Percentiles rank a stretch among this genome's conserved stretches.
These are phyloP conservation scores for Lactarius evosmus DNA, from an alignment of 768 basidiomycete species.

Conservation along the genomic window DNA sequence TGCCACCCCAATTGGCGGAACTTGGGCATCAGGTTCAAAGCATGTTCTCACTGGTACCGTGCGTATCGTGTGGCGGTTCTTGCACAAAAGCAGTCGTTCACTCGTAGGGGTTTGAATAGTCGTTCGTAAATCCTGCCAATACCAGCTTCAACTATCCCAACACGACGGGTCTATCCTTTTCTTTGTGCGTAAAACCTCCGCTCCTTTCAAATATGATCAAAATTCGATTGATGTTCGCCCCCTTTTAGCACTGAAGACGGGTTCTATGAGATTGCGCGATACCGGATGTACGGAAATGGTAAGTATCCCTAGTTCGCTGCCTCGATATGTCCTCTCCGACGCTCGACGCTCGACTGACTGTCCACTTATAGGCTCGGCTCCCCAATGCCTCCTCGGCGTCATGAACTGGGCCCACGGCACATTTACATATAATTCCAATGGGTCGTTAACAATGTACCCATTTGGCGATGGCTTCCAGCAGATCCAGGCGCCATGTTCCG, in stretches of 20 bases:
- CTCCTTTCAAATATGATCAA: background rate
- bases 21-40: conserved; percentile 81
- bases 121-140: conserved; percentile 82
- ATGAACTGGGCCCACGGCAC: conserved; percentile 89
- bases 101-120: conserved; percentile 41
- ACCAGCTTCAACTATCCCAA: conserved; percentile 78
- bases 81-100: background rate
- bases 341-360: background rate
- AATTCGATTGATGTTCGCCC: background rate
- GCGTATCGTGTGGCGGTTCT: conserved; percentile 38
- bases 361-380: conserved; percentile 57
- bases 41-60: conserved; percentile 80
- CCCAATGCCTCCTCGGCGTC: conserved; percentile 85
- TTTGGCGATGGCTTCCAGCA: conserved; percentile 91
- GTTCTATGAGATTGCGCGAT: conserved; percentile 87
- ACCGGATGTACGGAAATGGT: conserved; percentile 89
- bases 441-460: conserved; percentile 72
- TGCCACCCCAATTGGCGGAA: conserved; percentile 66
- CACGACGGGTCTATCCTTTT: conserved; percentile 83
- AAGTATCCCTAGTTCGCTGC: conserved; percentile 25
- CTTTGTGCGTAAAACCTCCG: conserved; percentile 62
- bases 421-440: conserved; percentile 64
- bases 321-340: background rate
- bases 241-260: conserved; percentile 59
- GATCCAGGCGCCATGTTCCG: conserved; percentile 90